phyloP scores from a whole-genome alignment of 2,329 filamentous ascomycete species.

The Elsinoe ampelina region DNA sequence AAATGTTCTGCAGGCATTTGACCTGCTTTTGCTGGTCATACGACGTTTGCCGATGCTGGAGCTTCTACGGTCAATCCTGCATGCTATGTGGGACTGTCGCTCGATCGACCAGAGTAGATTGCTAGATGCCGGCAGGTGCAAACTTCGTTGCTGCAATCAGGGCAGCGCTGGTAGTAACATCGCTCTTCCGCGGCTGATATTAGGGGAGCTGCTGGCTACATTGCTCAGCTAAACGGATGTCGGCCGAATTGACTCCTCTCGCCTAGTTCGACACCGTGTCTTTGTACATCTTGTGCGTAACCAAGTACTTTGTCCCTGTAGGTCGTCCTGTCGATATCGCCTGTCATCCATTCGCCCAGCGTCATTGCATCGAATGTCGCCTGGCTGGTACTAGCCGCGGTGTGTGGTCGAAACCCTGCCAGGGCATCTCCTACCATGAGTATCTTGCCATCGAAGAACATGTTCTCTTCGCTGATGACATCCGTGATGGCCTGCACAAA shows the following conservation, averaged over 20 bases:
- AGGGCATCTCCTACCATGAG: slow-evolving; percentile 41
- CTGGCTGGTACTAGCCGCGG: slow-evolving; percentile 39
- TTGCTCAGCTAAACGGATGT: slow-evolving; percentile 22
- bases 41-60: not conserved
- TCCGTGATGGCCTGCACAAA: slow-evolving; percentile 41
- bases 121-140: too few relatives aligned
- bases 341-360: slow-evolving; percentile 32
- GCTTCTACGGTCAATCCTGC: not conserved
- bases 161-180: too few relatives aligned
- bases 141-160: not conserved
- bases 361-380: slow-evolving; percentile 37
- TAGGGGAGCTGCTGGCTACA: too few relatives aligned
- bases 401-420: slow-evolving; percentile 39
- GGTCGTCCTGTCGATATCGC: slow-evolving; percentile 26
- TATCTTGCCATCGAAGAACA: slow-evolving; percentile 34
- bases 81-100: too few relatives aligned
- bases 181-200: too few relatives aligned
- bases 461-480: slow-evolving; percentile 29
- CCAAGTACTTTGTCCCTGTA: slow-evolving; percentile 32
- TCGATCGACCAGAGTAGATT: too few relatives aligned
- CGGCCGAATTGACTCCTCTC: slow-evolving; percentile 33
- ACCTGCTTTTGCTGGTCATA: not conserved
- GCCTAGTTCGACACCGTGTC: slow-evolving; percentile 32
- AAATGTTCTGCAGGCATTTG: not conserved
- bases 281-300: slow-evolving; percentile 31